A percentile compares a stretch with the other conserved stretches of the same genome.
phyloP scores from a whole-genome alignment of 2,329 filamentous ascomycete genomes.

The Colletotrichum tofieldiae region DNA sequence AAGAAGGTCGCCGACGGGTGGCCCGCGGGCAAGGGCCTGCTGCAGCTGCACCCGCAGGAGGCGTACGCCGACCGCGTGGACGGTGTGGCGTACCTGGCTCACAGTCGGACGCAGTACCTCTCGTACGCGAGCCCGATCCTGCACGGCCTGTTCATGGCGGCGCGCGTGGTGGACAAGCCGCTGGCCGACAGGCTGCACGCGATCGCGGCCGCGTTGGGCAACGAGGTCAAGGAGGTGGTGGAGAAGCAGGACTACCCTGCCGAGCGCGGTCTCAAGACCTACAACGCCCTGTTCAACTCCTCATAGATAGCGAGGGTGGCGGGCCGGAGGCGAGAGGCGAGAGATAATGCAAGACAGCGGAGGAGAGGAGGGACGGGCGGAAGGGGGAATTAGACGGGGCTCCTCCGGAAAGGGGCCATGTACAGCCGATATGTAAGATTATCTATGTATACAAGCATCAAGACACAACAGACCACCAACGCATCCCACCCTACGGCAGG shows the following conservation, averaged over 20 bases:
- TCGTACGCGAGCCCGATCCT: conserved; percentile 52
- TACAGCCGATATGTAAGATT: conserved; percentile 44
- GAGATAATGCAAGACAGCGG: conserved; percentile 2
- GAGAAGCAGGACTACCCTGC: conserved; percentile 33
- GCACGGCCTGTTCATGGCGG: conserved; percentile 62
- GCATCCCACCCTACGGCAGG: conserved; percentile 70
- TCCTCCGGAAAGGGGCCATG: conserved; percentile 40
- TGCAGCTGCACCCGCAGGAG: conserved; percentile 54
- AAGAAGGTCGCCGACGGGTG: conserved; percentile 57
- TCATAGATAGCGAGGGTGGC: not conserved
- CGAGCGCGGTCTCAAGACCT: conserved; percentile 46
- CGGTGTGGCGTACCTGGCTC: conserved; percentile 50
- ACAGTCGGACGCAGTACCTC: conserved; percentile 54
- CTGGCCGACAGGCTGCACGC: conserved; percentile 56
- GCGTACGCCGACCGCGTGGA: conserved; percentile 47
- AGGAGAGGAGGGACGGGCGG: not conserved
- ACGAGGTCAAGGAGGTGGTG: conserved; percentile 55
- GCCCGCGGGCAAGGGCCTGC: conserved; percentile 57
- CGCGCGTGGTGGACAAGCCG: conserved; percentile 57
- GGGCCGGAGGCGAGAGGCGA: not conserved
- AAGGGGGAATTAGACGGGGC: conserved; percentile 20
- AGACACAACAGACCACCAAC: conserved; percentile 22
- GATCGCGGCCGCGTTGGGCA: conserved; percentile 56
- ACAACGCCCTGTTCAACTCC: conserved; percentile 25
- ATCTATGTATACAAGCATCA: conserved; percentile 44